Evolutionary conservation across 2,329 filamentous ascomycete species (phyloP), one percentile per base, ranked within the genome.

Genomic region (Penicillium oxalicum): DNA sequence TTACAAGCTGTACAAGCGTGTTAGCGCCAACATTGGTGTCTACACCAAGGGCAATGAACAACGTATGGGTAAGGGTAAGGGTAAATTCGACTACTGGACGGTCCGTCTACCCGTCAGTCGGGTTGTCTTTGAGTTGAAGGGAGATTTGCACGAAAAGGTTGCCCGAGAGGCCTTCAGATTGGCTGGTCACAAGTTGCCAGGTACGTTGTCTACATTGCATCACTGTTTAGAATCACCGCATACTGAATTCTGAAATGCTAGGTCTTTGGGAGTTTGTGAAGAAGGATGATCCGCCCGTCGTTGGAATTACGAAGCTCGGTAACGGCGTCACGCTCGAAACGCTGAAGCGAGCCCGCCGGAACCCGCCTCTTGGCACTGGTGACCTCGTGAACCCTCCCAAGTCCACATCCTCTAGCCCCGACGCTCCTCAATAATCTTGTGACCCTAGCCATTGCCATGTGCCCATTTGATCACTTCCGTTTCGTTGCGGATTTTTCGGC

Each of bases 21-120:
- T 97, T 45, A 84, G 83, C 61, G 93, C 91, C 56, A 95, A 95
- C 66, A 87, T 97, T 58, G 93, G 91, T 66, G 94, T 98, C 24
- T 98, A 93, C 70, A 86, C 89, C 49, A 93, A 86, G 69, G 93
- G 93, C 49, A 98, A 97, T 64, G 93, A 98, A 74, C 86, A 89
- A 69, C 86, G 93, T 80, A 98, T 98, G 94, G 93, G 93, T 69
- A 98, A 97, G 74, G 93, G 93, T 73, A 98, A 98, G 70, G 93
- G 93, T 60, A 87, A 85, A 54, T 97, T 98, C 66, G 93, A 98
- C 68, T 88, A 95, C 66, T 98, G 93, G 93, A 90, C 91, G 4
- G 82, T 87, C 24, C 83, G 91, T 70, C 84, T 97, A 58, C 83
- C 89, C 7, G 88, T 97, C 44, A 95, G 87, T 72, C 88, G 93